Evolutionary conservation across 2,329 filamentous ascomycete genomes (phyloP).

Genomic region (Colletotrichum sp.): DNA sequence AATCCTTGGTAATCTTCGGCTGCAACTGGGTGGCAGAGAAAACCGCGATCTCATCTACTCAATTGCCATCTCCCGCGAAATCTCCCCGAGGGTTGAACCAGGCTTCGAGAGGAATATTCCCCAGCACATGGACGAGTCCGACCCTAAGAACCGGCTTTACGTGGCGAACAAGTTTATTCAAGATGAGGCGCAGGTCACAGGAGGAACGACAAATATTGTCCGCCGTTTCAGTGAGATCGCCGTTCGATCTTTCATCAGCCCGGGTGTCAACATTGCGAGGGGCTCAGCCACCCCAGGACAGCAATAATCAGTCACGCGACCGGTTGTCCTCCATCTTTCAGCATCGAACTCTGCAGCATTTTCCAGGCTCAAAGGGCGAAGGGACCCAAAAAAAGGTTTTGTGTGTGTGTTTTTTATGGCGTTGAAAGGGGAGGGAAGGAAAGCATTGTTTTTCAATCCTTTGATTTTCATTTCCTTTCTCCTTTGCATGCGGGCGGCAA

Average conservation of each 20-base stretch:
- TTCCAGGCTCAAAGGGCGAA: constrained; percentile 1
- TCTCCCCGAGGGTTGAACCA: constrained; percentile 69
- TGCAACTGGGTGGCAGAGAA: constrained; percentile 78
- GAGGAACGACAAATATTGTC: constrained; percentile 77
- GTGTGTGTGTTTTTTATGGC: neutral
- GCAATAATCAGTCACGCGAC: neutral
- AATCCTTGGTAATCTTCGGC: constrained; percentile 68
- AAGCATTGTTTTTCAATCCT: constrained; percentile 9
- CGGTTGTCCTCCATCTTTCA: neutral
- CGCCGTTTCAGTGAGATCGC: constrained; percentile 74
- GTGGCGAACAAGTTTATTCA: constrained; percentile 75
- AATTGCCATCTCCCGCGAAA: constrained; percentile 78
- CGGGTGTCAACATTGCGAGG: constrained; percentile 49
- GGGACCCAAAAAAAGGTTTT: neutral
- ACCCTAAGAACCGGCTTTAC: constrained; percentile 69
- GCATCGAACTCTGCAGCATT: constrained; percentile 10
- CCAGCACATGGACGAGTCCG: constrained; percentile 68
- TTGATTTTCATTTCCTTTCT: constrained; percentile 1
- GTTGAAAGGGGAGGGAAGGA: constrained; percentile 5
- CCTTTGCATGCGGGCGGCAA: constrained; percentile 8
- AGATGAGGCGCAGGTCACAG: constrained; percentile 64
- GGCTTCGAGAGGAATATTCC: constrained; percentile 62
- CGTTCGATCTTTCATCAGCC: constrained; percentile 61
- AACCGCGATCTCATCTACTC: constrained; percentile 92
- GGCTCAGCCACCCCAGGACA: constrained; percentile 1